These are phyloP conservation scores for Botryosphaeria agaves DNA, from an alignment of 2,329 filamentous ascomycete species.

Conservation along the genomic window DNA sequence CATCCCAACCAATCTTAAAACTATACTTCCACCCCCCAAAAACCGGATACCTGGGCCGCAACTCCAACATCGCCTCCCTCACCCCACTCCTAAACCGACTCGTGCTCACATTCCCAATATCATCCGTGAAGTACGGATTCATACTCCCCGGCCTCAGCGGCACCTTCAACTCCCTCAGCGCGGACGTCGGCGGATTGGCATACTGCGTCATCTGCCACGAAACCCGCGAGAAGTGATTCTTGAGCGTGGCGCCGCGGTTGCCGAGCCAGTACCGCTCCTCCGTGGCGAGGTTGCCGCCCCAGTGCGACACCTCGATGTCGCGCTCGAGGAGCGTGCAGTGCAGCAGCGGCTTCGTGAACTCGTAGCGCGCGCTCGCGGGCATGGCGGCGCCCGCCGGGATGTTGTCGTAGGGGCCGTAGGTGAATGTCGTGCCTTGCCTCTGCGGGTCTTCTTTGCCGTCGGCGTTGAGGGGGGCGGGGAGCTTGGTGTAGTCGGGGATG, in stretches of 20 bases:
- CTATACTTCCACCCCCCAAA: constrained; percentile 98
- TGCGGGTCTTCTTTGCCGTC: constrained; percentile 51
- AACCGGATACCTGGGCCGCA: constrained; percentile 88
- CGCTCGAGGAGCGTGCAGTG: constrained; percentile 68
- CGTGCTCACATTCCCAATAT: constrained; percentile 93
- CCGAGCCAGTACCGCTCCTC: constrained; percentile 85
- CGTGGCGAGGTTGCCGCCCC: constrained; percentile 90
- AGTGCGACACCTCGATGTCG: constrained; percentile 90
- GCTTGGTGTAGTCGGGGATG: constrained; percentile 70
- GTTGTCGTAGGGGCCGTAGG: constrained; percentile 77
- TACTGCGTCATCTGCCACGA: constrained; percentile 35
- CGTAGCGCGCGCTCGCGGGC: constrained; percentile 68
- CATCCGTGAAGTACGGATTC: constrained; percentile 88
- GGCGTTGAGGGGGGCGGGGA: constrained; percentile 39
- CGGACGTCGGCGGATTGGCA: constrained; percentile 59
- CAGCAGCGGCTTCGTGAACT: constrained; percentile 83
- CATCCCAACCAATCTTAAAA: constrained; percentile 93
- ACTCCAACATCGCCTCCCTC: constrained; percentile 52
- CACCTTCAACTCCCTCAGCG: constrained; percentile 67
- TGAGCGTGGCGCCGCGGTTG: constrained; percentile 64
- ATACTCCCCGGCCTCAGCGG: constrained; percentile 63
- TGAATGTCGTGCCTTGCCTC: constrained; percentile 71
- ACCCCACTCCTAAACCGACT: constrained; percentile 66
- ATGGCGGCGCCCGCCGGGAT: constrained; percentile 60
- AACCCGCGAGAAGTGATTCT: constrained; percentile 33